Evolutionary conservation across 2,329 filamentous ascomycete genomes (phyloP), one percentile per base, ranked within the genome.

Genomic region (Cercospora berteroae): DNA sequence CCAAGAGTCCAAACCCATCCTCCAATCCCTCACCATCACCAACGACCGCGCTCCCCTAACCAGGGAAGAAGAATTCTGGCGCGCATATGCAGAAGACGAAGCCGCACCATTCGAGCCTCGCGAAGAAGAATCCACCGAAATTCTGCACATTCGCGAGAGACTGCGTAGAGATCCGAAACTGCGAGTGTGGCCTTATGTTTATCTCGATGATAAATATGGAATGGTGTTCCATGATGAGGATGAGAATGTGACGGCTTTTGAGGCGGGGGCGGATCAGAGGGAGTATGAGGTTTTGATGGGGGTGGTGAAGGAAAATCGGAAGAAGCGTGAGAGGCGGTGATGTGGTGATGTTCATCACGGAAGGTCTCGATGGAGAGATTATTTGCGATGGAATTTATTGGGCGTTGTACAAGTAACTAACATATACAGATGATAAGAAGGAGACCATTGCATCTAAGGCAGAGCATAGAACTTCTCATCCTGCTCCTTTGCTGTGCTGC

Each of bases 261-360:
- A 44, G 20, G 31, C 23, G 3, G 64, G 64, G 3, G 36, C 61
- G 10, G 64, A 66, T 58, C 60, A 62, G 36, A 20, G 31, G 20
- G 64, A 62, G 20, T 66, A n/a, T 50, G 50, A 56, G 6, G 39
- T 13, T 31, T 29, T 62, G 33, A 63, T 66, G 64, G 7, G n/a
- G 31, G 31, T 59, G 3, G 50, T 59, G 1, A 23, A 48, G 1
- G 18, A 6, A 1, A 58, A 36, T 23, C 13, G 6, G 23, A 36
- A 58, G n/a, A 36, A 5, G 8, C 6, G 55, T 33, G 29, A 33
- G n/a, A 18, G 31, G 10, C 13, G 2, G 6, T 55, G 48, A 55
- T 44, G 10, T 6, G 12, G 13, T 2, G 18, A 50, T 3, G 5
- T 44, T 18, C 2, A 44, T 44, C 2, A 44, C 2, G 6, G 7